Evolutionary conservation across 352 stramenopile genomes (phyloP), one percentile per base, ranked within the genome.

Genomic region (Phytophthora aleatoria): DNA sequence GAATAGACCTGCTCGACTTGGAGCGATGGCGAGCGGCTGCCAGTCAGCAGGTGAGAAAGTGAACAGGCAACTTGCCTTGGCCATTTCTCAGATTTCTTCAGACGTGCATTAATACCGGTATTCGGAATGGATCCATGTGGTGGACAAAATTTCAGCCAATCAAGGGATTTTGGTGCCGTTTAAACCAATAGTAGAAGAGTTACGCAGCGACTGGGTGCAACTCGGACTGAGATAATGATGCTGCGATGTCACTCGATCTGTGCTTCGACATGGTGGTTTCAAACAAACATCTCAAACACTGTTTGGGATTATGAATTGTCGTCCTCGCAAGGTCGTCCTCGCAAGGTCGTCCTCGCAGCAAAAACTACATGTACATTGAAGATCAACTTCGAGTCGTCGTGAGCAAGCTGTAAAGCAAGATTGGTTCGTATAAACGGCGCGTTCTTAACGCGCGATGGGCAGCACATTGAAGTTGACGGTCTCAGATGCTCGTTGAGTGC

Each of bases 71-170:
- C 20, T 20, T 20, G 20, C 20, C 20, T 20, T 20, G 20, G 20
- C 5, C 26, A 26, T 65, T 66, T 70, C 49, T 70, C 62, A 70
- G 44, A 62, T 61, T 63, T 41, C 35, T 16, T 41, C 35, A 41
- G 35, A 20, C 20, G 20, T 20, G 20, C 20, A 20, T 20, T 20
- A 20, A 20, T 20, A 20, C 20, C 20, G 20, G 20, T 20, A 20
- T 20, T 20, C 20, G 20, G 20, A 20, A 41, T 41, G 35, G 6
- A 41, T 16, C n/a, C 35, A 11, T 15, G 5, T 16, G 35, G 33
- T 7, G 33, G 10, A 41, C 5, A n/a, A 20, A 3, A 5, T 41
- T 41, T 41, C 35, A 41, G 12, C 35, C 35, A 41, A 41, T 41
- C 12, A 20, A 20, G 20, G 20, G 20, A 20, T 20, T 1, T 20